Base-by-base conservation (phyloP, 768 basidiomycete species). In the Botryobasidium botryosum region DNA sequence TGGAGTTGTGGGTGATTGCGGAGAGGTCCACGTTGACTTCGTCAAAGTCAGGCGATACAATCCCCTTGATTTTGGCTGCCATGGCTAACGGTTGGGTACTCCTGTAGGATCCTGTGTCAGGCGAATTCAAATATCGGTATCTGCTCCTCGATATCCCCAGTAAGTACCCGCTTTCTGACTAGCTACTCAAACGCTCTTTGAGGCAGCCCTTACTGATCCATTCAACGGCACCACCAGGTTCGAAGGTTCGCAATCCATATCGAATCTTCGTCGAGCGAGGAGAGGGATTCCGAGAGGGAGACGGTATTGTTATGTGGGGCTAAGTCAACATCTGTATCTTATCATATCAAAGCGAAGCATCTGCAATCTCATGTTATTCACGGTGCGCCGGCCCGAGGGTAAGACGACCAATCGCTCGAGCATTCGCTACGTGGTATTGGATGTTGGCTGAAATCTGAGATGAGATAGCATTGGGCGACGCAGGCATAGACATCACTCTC, bases 401-500 rank as follows among this genome's bases (percentile, higher is more conserved):
- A n/a, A n/a, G n/a, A n/a, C n/a, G n/a, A n/a, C n/a, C n/a, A n/a
- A n/a, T n/a, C n/a, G n/a, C n/a, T n/a, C n/a, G n/a, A n/a, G n/a
- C n/a, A n/a, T n/a, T n/a, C n/a, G n/a, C n/a, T n/a, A n/a, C n/a
- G n/a, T n/a, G n/a, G n/a, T n/a, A n/a, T n/a, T n/a, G n/a, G n/a
- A n/a, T n/a, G n/a, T n/a, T n/a, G n/a, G n/a, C n/a, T n/a, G n/a
- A n/a, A n/a, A n/a, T n/a, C n/a, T n/a, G n/a, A n/a, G n/a, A n/a
- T n/a, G n/a, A n/a, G n/a, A n/a, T n/a, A n/a, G n/a, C n/a, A n/a
- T n/a, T n/a, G n/a, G n/a, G n/a, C n/a, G n/a, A n/a, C n/a, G 21
- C 4, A 44, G 15, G 8, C 31, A 33, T 17, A 33, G 28, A 35
- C 25, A 65, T 64, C 70, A 86, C 65, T 96, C 92, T 56, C 90